phyloP scores from a whole-genome alignment of 225 moss, liverwort and hornwort genomes.

The Straminergon stramineum region DNA sequence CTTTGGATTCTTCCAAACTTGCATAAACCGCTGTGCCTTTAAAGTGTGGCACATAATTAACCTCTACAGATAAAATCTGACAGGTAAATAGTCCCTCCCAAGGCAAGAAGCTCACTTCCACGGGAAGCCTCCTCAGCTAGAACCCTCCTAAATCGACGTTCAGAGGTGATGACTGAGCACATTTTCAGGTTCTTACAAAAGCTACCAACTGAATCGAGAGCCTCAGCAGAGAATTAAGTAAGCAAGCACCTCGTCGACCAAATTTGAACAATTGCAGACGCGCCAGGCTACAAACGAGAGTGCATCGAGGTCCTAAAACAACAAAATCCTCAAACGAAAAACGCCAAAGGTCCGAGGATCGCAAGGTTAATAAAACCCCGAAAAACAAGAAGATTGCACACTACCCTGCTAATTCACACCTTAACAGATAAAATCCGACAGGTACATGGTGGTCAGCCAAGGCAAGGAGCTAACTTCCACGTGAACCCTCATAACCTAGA shows the following conservation, averaged over 20 bases:
- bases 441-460: background rate
- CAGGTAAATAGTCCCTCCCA: background rate
- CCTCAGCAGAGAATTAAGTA: background rate
- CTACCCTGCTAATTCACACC: background rate
- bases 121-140: background rate
- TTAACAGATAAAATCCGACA: background rate
- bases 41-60: background rate
- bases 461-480: background rate
- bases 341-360: background rate
- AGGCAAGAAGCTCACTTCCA: background rate
- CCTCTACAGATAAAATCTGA: background rate
- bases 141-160: background rate
- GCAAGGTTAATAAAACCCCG: background rate
- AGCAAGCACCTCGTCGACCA: background rate
- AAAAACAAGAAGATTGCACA: background rate
- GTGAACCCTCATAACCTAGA: too few relatives aligned
- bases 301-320: background rate
- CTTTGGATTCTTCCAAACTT: background rate
- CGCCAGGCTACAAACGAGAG: background rate
- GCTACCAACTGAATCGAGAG: background rate
- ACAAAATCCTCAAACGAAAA: background rate
- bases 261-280: background rate
- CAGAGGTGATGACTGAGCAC: too few relatives aligned
- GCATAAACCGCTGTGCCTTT: background rate
- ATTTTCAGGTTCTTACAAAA: background rate